These are phyloP conservation scores for Euphrasia confusa DNA, from an alignment of 257 asterid species.

Conservation along the genomic window DNA sequence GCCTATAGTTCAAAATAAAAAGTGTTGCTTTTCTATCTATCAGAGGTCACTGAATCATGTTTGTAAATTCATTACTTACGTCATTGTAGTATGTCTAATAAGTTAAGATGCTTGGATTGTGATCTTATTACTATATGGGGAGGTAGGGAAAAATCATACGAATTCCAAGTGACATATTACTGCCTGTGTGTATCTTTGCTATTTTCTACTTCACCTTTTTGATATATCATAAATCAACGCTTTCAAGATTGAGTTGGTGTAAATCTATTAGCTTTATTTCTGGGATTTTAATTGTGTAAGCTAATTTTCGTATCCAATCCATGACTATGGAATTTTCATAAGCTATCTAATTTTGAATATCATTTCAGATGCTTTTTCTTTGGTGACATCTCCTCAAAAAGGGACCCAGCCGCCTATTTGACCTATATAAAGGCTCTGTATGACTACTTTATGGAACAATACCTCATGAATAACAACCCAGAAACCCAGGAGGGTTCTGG, in stretches of 20 bases:
- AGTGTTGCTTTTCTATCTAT: constrained; percentile 10
- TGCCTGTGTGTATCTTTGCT: constrained; percentile 1
- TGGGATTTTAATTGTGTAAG: not conserved
- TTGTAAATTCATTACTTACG: not conserved
- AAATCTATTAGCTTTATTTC: not conserved
- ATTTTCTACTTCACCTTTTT: not conserved
- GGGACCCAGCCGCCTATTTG: constrained; percentile 74
- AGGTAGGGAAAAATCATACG: not conserved
- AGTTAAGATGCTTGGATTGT: constrained; percentile 1
- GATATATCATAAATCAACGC: not conserved
- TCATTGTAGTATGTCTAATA: not conserved
- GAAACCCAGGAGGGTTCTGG: constrained; percentile 33
- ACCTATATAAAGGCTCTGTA: constrained; percentile 49
- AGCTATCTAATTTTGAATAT: constrained; percentile 14
- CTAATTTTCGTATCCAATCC: constrained; percentile 2
- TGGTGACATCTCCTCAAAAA: constrained; percentile 87
- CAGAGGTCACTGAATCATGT: not conserved
- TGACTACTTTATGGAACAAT: constrained; percentile 56
- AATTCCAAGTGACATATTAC: not conserved
- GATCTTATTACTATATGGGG: not conserved
- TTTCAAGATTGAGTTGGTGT: not conserved
- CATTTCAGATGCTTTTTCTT: constrained; percentile 82
- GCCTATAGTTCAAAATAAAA: not conserved
- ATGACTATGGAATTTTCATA: constrained; percentile 9
- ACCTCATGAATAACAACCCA: constrained; percentile 22